Base-by-base conservation (phyloP, 768 basidiomycete species). In the Crepidotus variabilis region DNA sequence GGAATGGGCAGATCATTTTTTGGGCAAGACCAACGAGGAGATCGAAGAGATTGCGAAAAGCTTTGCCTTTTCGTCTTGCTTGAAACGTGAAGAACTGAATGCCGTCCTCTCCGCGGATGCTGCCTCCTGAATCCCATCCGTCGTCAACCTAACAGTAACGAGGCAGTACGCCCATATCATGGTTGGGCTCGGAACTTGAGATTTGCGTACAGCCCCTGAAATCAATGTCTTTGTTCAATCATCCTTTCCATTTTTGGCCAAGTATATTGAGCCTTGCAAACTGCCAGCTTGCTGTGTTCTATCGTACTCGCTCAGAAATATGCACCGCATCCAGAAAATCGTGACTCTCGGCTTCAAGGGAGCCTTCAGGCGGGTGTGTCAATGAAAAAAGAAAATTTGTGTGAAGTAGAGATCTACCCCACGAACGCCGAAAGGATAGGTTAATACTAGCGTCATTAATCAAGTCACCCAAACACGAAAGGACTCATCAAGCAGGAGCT, bases 1-100 rank as follows among this genome's bases (percentile, higher is more conserved):
- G 68, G 88, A 88, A 66, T 90, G 87, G 85, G 87, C 87, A 20
- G 83, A 85, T 47, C 82, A 86, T 65, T 87, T 88, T 65, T 62
- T 74, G 13, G 84, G 85, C 0, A 81, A 80, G 75, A 78, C 69
- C 33, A 72, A 80, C 62, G 75, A 67, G 50, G 83, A 90, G 72
- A 66, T 93, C 45, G 90, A 93, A 61, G 79, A 73, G 59, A 77
- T 93, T 50, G 90, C 90, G n/a, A 74, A 77, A 61, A 87, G 87
- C 68, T 92, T 93, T 75, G 76, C 75, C 67, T 87, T 85, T 61
- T 84, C 83, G 50, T 77, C 83, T 52, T 93, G 90, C 70, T 63
- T 81, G 66, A 82, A 84, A 70, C 73, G 91, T 47, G 84, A 86
- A 18, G 84, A 80, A 23, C 68, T 93, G 63, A 88, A 88, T 65